Evolutionary conservation across 148 eudicot species (phyloP), one percentile per base, ranked within the genome.

Genomic region (Hydrangea macrophylla): DNA sequence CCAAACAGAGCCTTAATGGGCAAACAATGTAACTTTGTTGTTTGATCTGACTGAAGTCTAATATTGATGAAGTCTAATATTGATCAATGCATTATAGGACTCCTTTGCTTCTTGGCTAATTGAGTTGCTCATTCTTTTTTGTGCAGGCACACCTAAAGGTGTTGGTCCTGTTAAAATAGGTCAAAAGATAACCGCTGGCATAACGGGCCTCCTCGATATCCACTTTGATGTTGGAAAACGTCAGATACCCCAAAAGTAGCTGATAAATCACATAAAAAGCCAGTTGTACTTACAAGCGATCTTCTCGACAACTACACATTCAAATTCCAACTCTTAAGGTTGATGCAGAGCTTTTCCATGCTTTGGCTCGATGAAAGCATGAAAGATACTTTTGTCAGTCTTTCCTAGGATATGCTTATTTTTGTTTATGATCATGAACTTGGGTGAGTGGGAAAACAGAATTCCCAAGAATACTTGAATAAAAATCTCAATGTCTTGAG

Each of bases 161-260:
- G 88, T 85, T 71, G 97, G 98, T 39, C 98, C 98, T 6, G 98
- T 93, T 12, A 93, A 86, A 75, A 81, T 85, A 57, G 97, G 98
- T 28, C 88, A 93, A 73, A 90, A 81, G 72, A 84, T 94, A 26
- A 86, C 90, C 33, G 95, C 92, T 61, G 98, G 98, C 64, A 90
- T 94, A 74, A 90, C 97, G 65, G 97, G 88, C 61, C 85, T 94
- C 20, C 30, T 94, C 51, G 97, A 94, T 53, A 68, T 86, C 60
- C 81, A 83, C 63, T 94, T 86, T 65, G 73, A 88, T 62, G 95
- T 94, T 55, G 88, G 63, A 67, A 75, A 79, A 63, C 89, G 96
- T 33, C 60, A 64, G 22, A 78, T 40, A 32, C n/a, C 75, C 77
- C 10, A 59, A 56, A 35, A 69, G 62, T 57, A 20, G 54, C 76